These are phyloP conservation scores for Microcyclospora tardicrescens DNA, from an alignment of 2,329 filamentous ascomycete genomes.

Conservation along the genomic window DNA sequence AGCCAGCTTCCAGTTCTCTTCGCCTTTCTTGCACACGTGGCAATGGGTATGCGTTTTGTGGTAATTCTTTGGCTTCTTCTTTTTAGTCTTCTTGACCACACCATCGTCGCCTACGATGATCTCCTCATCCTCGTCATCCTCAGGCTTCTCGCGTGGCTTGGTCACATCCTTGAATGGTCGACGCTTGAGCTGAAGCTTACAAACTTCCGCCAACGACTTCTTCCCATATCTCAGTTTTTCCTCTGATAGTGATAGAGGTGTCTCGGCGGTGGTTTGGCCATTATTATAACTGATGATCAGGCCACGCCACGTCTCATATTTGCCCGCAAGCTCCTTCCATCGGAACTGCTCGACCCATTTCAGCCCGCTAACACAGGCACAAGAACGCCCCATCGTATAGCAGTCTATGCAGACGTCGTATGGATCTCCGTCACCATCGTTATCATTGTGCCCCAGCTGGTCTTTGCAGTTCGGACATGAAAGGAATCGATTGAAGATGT, in stretches of 20 bases:
- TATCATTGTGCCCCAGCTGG: slow-evolving; percentile 44
- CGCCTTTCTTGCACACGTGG: slow-evolving; percentile 70
- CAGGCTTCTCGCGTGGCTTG: slow-evolving; percentile 37
- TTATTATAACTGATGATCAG: slow-evolving; percentile 64
- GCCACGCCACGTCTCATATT: slow-evolving; percentile 71
- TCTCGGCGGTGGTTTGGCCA: slow-evolving; percentile 50
- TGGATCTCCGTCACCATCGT: slow-evolving; percentile 55
- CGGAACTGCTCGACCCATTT: slow-evolving; percentile 88
- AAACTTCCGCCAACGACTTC: slow-evolving; percentile 83
- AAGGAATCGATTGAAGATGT: slow-evolving; percentile 94
- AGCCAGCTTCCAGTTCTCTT: slow-evolving; percentile 74
- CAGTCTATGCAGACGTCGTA: slow-evolving; percentile 99
- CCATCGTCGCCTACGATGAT: slow-evolving; percentile 53
- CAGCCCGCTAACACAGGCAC: slow-evolving; percentile 71
- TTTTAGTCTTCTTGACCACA: slow-evolving; percentile 50
- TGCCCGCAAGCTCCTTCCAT: slow-evolving; percentile 63
- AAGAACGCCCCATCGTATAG: slow-evolving; percentile 93
- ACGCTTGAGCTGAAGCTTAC: slow-evolving; percentile 69
- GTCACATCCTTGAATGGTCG: slow-evolving; percentile 75
- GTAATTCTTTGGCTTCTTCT: slow-evolving; percentile 41
- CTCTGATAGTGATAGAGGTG: slow-evolving; percentile 57
- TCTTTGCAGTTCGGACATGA: slow-evolving; percentile 78
- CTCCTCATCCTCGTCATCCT: slow-evolving; percentile 36
- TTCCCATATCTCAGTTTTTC: slow-evolving; percentile 54
- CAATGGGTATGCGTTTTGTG: slow-evolving; percentile 46